These are phyloP conservation scores for Heliamphora pulchella DNA, from an alignment of 179 eudicot genomes.

Conservation along the genomic window DNA sequence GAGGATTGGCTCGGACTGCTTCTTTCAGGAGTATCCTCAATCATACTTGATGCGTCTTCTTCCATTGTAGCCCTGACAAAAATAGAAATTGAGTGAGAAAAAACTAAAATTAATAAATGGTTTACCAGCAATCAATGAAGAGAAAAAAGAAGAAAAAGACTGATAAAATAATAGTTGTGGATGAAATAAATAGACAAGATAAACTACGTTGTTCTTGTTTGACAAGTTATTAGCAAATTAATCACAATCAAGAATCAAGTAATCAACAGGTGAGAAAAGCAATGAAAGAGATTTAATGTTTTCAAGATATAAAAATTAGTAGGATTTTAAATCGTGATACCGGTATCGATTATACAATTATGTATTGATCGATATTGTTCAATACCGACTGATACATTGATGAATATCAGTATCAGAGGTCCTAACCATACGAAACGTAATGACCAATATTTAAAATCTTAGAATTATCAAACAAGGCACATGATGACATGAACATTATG, in stretches of 20 bases:
- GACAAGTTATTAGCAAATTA: neutral
- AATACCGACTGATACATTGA: too few relatives aligned
- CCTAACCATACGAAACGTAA: too few relatives aligned
- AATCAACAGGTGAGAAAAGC: too few relatives aligned
- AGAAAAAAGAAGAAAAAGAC: neutral
- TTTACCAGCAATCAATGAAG: neutral
- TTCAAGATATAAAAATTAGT: neutral
- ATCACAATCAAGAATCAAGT: neutral
- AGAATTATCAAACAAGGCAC: too few relatives aligned
- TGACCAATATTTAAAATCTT: too few relatives aligned
- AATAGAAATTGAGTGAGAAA: too few relatives aligned
- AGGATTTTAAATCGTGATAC: too few relatives aligned
- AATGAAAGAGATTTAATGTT: neutral
- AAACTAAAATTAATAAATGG: neutral
- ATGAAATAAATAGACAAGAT: neutral
- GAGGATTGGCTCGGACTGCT: neutral
- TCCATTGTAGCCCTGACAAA: constrained; percentile 7
- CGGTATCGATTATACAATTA: too few relatives aligned
- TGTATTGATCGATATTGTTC: too few relatives aligned
- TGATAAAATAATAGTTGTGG: neutral
- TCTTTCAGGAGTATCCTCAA: neutral
- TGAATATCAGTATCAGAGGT: too few relatives aligned
- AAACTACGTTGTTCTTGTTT: neutral
- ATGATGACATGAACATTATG: too few relatives aligned
- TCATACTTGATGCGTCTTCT: neutral